Evolutionary conservation across 306 rosid species (phyloP).

Genomic region (Lithocarpus polystachyus): DNA sequence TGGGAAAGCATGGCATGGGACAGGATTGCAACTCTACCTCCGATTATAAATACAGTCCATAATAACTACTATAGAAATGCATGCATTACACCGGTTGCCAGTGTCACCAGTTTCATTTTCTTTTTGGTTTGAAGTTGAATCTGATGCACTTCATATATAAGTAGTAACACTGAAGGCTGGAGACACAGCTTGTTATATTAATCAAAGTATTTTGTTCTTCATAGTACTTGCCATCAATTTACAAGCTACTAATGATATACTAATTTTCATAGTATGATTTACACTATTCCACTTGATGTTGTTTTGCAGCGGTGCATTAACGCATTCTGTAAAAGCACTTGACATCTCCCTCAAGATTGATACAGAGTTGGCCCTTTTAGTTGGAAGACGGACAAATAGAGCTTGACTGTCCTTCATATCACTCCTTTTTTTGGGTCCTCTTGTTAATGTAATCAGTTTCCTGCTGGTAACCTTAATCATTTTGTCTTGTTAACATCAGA

Average conservation of each 20-base stretch:
- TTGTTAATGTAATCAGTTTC: not conserved
- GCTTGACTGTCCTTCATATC: constrained; percentile 42
- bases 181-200: not conserved
- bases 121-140: not conserved
- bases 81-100: not conserved
- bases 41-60: not conserved
- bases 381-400: constrained; percentile 87
- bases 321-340: constrained; percentile 93
- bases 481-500: not conserved
- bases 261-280: not conserved
- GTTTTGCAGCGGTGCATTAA: constrained; percentile 79
- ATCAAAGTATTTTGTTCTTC: not conserved
- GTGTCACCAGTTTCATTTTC: not conserved
- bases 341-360: constrained; percentile 95
- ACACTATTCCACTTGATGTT: not conserved
- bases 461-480: not conserved
- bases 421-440: not conserved
- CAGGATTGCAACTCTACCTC: not conserved
- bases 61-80: not conserved
- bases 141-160: not conserved
- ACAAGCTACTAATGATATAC: not conserved
- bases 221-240: not conserved
- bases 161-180: not conserved
- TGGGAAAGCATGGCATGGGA: not conserved
- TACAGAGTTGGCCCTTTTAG: constrained; percentile 84